Base-by-base conservation (phyloP, 176 grass and related monocot species). In the Musa schizocarpa region DNA sequence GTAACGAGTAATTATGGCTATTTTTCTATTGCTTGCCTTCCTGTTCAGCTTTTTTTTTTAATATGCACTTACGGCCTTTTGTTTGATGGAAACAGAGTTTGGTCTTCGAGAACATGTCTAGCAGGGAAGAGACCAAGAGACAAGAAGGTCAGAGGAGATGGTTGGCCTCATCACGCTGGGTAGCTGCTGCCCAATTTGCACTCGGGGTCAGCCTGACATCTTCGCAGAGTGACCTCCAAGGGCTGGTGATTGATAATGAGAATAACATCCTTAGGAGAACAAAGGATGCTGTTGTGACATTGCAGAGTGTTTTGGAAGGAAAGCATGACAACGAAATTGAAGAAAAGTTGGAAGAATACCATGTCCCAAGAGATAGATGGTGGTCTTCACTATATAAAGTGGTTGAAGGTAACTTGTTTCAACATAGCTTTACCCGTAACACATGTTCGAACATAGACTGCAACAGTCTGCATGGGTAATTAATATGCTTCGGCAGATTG, bases 321-420 rank as follows among this genome's bases (percentile, higher is more conserved):
- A 89, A 89, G 80, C 91, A 88, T 79, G 80, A 92, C 1, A 82
- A 25, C 3, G 91, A 99, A 85, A 99, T 99, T 8, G 85, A 95
- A 13, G 96, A 94, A 56, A 79, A 88, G 63, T 83, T 99, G 57
- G 79, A 71, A 52, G 84, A 87, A 51, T 86, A 86, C 65, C 70
- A 94, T 62, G 83, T 94, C 73, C 86, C 90, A 62, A 49, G 81
- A 80, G 88, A 92, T 52, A 81, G 91, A 74, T 99, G 96, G 96
- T 99, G 96, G 96, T 95, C 96, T 20, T 92, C 96, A 53, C 88
- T 99, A 72, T 99, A 95, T 86, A 99, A 83, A 87, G 81, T 99
- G 29, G 77, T 99, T 11, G 91, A 99, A 99, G 91, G 96, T 99
- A 92, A 50, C 6, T 43, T 43, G 4, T 43, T 0, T 43, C 34